Base-by-base conservation (phyloP, 768 basidiomycete genomes). In the Boletus speciosus region DNA sequence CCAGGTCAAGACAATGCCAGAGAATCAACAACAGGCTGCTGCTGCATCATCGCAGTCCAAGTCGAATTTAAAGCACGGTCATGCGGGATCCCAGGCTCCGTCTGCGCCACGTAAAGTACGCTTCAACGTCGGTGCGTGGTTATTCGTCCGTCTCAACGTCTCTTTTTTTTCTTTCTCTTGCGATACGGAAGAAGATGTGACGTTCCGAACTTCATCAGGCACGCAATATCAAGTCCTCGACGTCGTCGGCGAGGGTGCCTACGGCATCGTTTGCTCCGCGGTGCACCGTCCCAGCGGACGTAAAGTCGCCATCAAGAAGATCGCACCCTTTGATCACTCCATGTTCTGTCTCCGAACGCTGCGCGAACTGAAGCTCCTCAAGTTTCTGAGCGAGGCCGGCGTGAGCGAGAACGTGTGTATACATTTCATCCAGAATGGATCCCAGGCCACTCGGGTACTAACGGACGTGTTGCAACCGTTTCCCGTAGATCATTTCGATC, bases 271-370 rank as follows among this genome's bases (percentile, higher is more conserved):
- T 56, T 93, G 90, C 72, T 95, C 94, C 23, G 95, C 95, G 5
- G 76, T 94, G 4, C 94, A 98, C 68, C 71, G 83, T 57, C 86
- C 92, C 2, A 90, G 89, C 49, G 85, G 86, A 49, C 87, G 91
- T 55, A 93, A 93, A 71, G 96, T 98, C 56, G 95, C 95, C 51
- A 94, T 97, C 78, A 97, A 97, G 80, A 91, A 91, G 75, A 93
- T 97, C 73, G 85, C 89, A 0, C 93, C 93, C 6, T 97, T 96
- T 62, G 94, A 96, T 69, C 93, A 95, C 67, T 86, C 93, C 54
- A 93, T 96, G 90, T 95, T 94, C 74, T 92, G 90, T 66, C 78
- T 94, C 68, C 78, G 87, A 47, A 96, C 93, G n/a, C 77, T 95
- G 47, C 83, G 93, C 58, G 93, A 92, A 71, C 79, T 92, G 62